Evolutionary conservation across 2,329 filamentous ascomycete genomes (phyloP).

Genomic region (Talaromyces atroroseus): DNA sequence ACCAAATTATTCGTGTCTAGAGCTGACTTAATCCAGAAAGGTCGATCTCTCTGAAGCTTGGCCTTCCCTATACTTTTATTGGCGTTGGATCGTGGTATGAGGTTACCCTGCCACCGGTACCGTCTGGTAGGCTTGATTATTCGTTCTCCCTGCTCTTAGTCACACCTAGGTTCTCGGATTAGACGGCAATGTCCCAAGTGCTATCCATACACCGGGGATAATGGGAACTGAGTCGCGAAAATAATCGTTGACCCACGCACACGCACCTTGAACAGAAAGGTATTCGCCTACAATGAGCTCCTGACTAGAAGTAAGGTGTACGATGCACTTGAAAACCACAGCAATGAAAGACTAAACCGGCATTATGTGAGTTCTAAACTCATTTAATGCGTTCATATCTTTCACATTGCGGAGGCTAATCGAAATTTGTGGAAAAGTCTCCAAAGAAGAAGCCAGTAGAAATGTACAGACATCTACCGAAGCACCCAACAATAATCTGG

Average conservation of each 20-base stretch:
- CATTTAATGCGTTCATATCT: neutral
- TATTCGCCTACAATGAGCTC: slow-evolving; percentile 47
- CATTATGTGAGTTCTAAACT: slow-evolving; percentile 32
- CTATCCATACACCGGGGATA: slow-evolving; percentile 47
- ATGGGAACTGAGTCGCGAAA: slow-evolving; percentile 48
- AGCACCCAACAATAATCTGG: slow-evolving; percentile 33
- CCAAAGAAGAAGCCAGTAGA: slow-evolving; percentile 30
- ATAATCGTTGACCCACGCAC: slow-evolving; percentile 50
- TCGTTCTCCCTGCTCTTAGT: slow-evolving; percentile 23
- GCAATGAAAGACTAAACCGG: slow-evolving; percentile 44
- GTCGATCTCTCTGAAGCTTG: slow-evolving; percentile 46
- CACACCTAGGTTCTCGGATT: slow-evolving; percentile 37
- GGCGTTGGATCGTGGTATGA: slow-evolving; percentile 59
- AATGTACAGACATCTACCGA: slow-evolving; percentile 30
- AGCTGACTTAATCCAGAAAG: slow-evolving; percentile 37
- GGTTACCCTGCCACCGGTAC: slow-evolving; percentile 40
- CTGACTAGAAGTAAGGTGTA: slow-evolving; percentile 45
- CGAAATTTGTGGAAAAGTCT: slow-evolving; percentile 18
- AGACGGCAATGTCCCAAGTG: slow-evolving; percentile 41
- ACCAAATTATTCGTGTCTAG: neutral
- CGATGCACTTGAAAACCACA: slow-evolving; percentile 42
- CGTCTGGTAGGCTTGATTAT: slow-evolving; percentile 45
- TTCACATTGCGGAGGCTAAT: neutral
- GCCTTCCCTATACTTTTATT: slow-evolving; percentile 52
- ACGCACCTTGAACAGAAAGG: slow-evolving; percentile 49